These are phyloP conservation scores for Podaxis mareebaensis DNA, from an alignment of 768 basidiomycete genomes.

Conservation along the genomic window DNA sequence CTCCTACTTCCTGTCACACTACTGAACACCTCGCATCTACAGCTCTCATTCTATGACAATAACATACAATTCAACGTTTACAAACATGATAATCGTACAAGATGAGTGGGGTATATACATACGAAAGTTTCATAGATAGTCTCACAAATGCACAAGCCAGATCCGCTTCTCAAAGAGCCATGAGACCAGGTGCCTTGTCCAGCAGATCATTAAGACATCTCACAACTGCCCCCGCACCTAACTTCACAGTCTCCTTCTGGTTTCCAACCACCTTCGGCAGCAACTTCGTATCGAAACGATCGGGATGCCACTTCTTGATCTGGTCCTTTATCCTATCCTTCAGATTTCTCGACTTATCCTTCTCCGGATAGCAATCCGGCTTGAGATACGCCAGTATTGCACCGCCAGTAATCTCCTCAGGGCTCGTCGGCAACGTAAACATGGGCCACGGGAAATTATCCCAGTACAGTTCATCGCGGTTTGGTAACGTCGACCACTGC, in stretches of 20 bases:
- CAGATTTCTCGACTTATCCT: constrained; percentile 48
- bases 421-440: constrained; percentile 51
- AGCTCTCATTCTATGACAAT: too few species aligned
- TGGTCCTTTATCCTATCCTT: constrained; percentile 80
- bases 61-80: not conserved
- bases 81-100: constrained; percentile 15
- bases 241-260: constrained; percentile 67
- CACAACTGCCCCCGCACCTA: constrained; percentile 73
- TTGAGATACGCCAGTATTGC: constrained; percentile 64
- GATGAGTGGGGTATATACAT: constrained; percentile 19
- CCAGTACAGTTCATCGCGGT: constrained; percentile 53
- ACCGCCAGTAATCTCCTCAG: constrained; percentile 60
- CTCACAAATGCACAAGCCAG: not conserved
- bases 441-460: constrained; percentile 76
- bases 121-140: constrained; percentile 17
- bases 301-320: constrained; percentile 79
- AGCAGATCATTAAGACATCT: constrained; percentile 72
- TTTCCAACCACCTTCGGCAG: constrained; percentile 62
- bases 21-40: too few species aligned
- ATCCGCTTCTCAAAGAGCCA: not conserved
- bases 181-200: constrained; percentile 32
- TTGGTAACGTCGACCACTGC: constrained; percentile 54
- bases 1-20: too few species aligned
- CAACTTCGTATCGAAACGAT: constrained; percentile 74
- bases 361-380: constrained; percentile 53